Evolutionary conservation across 345 rosid genomes (phyloP).

Genomic region (Eucalyptus lansdowneana): DNA sequence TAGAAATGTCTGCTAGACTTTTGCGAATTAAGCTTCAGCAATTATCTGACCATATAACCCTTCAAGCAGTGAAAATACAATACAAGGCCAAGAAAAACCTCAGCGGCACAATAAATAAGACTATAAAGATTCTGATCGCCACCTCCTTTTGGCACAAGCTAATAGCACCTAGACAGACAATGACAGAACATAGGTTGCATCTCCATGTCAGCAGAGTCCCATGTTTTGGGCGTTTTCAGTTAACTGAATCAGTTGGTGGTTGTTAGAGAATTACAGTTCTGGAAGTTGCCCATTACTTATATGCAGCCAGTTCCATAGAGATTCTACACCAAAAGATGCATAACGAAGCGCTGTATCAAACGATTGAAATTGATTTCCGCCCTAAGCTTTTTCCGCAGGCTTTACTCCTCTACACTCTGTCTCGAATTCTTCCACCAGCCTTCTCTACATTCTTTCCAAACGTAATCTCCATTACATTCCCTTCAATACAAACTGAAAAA

Average conservation of each 20-base stretch:
- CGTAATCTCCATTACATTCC: neutral
- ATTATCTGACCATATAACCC: neutral
- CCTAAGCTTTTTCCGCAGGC: neutral
- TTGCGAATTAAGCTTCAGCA: neutral
- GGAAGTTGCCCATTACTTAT: neutral
- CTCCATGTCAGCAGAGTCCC: neutral
- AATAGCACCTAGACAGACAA: neutral
- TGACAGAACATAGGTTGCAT: neutral
- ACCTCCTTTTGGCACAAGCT: neutral
- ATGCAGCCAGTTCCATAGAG: neutral
- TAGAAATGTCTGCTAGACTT: neutral
- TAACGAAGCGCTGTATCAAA: neutral
- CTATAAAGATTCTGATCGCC: neutral
- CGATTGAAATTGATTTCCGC: neutral
- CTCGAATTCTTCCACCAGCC: neutral
- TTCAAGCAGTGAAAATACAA: neutral
- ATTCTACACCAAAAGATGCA: neutral
- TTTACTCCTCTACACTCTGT: neutral
- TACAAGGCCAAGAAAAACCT: neutral
- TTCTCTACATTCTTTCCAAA: neutral
- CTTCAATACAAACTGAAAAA: neutral
- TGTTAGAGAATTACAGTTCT: neutral
- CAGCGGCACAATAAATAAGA: neutral
- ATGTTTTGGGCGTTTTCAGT: neutral
- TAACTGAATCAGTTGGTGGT: neutral